Evolutionary conservation across 2,329 filamentous ascomycete genomes (phyloP).

Genomic region (Colletotrichum sp.): DNA sequence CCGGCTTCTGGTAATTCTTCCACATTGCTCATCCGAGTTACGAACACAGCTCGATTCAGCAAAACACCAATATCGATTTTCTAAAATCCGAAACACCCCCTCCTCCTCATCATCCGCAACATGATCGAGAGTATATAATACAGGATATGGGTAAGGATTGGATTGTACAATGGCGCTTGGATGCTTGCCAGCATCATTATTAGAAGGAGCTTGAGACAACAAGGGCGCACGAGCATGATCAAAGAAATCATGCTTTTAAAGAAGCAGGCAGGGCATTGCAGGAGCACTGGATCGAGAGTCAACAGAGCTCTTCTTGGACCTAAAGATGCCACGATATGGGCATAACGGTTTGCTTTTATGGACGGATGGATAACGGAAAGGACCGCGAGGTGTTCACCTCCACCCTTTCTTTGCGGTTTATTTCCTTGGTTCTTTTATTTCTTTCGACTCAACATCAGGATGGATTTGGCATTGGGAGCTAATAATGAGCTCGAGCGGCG

Average conservation of each 20-base stretch:
- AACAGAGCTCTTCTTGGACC: neutral
- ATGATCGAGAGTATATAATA: neutral
- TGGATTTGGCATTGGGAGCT: neutral
- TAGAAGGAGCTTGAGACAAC: neutral
- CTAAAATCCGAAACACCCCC: neutral
- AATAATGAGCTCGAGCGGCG: neutral
- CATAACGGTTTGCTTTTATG: neutral
- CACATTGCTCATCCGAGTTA: neutral
- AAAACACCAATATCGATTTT: neutral
- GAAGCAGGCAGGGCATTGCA: neutral
- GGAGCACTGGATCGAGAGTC: neutral
- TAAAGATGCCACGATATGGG: neutral
- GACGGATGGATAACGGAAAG: neutral
- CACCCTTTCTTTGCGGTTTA: neutral
- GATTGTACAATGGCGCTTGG: neutral
- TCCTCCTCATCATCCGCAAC: neutral
- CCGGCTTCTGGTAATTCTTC: neutral
- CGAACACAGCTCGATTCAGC: neutral
- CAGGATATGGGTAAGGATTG: neutral
- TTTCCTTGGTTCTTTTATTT: neutral
- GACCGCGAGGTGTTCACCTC: neutral
- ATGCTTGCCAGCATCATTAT: neutral
- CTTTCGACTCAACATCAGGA: neutral
- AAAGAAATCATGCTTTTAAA: neutral
- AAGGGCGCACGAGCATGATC: neutral